Evolutionary conservation across 305 asterid genomes (phyloP), one percentile per base, ranked within the genome.

Genomic region (Fraxinus ornus): DNA sequence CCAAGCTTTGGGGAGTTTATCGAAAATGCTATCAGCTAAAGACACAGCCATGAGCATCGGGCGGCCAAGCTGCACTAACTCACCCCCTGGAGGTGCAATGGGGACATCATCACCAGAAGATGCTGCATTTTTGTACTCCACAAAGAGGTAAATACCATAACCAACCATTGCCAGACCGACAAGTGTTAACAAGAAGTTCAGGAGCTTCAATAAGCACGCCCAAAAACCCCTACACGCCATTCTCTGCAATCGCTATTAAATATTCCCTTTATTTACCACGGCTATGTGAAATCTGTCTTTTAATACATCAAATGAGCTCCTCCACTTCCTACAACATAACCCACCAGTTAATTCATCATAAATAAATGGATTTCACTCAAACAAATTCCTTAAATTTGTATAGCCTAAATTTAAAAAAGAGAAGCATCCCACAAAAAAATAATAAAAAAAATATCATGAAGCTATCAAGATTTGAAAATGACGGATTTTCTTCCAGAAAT

Each of bases 1-100:
- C 99, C 99, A 96, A 62, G 98, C 94, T 88, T 92, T 94, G 15
- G 99, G 99, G 80, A 96, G 96, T 75, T 96, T 96, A 89, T 94
- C 98, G 41, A 93, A 91, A 79, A 93, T 87, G 93, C 44, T 93
- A 83, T 84, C 91, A 62, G 81, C 91, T 83, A 91, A 82, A 78
- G 97, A 87, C 74, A 97, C 90, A 24, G 92, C 89, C 82, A 94
- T 83, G 41, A 97, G 89, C 97, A 97, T 89, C 21, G 99, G 99
- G 24, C 99, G 96, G 76, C 99, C 98, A 10, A 97, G 85, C 90
- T 91, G 89, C n/a, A 94, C 88, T 49, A 90, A 0, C 35, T 89
- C 97, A 57, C 60, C 89, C 74, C 89, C 78, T 7, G 95, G 32
- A 0, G 97, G 94, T 19, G 92, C 78, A 62, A 88, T 32, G 44